Conservation (phyloP, 2,329 filamentous ascomycete genomes). For the Fusarium hostae region DNA sequence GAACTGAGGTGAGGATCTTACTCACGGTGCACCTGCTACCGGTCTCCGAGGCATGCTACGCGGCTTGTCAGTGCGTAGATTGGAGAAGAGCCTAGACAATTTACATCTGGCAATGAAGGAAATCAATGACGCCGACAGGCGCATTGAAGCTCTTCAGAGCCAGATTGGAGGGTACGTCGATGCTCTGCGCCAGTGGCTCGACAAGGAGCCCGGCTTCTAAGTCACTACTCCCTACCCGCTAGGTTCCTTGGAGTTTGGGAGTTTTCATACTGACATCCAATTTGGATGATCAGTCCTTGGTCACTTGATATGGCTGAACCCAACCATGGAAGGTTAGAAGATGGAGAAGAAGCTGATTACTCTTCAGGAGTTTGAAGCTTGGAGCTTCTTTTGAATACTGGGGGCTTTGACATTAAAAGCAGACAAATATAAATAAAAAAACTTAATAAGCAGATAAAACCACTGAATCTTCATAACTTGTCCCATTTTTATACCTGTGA, state of each 20-base stretch:
- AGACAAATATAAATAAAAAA: background rate
- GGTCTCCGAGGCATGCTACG: background rate
- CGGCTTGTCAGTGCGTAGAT: background rate
- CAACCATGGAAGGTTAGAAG: background rate
- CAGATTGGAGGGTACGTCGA: background rate
- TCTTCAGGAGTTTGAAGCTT: background rate
- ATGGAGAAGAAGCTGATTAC: background rate
- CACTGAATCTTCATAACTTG: background rate
- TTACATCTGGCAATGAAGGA: rapidly evolving
- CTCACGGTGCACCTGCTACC: no score
- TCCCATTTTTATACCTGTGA: constrained; percentile 12
- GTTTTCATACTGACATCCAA: background rate
- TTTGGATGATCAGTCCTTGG: background rate
- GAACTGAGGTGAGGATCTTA: no score
- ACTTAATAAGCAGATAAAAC: background rate
- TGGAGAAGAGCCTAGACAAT: background rate
- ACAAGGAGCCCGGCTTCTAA: background rate
- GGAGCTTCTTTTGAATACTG: background rate
- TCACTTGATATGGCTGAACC: background rate
- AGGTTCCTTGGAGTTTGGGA: background rate
- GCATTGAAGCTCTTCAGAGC: background rate
- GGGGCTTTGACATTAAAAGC: background rate
- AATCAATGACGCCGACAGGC: background rate
- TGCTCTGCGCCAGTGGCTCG: background rate
- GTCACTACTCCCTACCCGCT: background rate